Evolutionary conservation across 2,329 filamentous ascomycete genomes (phyloP), one percentile per base, ranked within the genome.

Genomic region (Epicoccum nigrum): DNA sequence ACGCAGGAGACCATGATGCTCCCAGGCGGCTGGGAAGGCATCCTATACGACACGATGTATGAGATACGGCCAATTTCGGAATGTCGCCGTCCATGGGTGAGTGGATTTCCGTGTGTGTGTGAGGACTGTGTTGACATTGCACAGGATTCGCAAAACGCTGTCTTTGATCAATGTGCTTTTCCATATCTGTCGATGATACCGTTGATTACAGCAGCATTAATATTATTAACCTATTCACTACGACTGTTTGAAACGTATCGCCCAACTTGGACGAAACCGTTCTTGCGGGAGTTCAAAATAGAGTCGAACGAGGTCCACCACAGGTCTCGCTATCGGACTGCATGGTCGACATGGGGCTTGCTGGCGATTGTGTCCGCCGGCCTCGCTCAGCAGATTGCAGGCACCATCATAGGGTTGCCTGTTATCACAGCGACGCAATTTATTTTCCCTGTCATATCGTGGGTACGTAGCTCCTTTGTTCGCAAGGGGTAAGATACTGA

Each of bases 261-360:
- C 33, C 78, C 83, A 27, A 67, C 60, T 69, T 85, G 83, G 82
- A 76, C 75, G 16, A 72, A 63, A 39, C 73, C 80, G 4, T 85
- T 86, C 53, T 68, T 85, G 9, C 51, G 55, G 35, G 70, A 73
- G 54, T 46, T 55, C 9, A 66, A 68, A 43, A 59, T 64, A 30
- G 59, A 49, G 17, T 37, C 56, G 69, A 40, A 70, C 64, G 45
- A 69, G 60, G 40, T 75, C 68, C 53, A 63, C 59, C 23, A 56
- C 64, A 19, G 64, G 49, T 51, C 65, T 56, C 32, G 57, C 63
- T 32, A 53, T 59, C 66, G 66, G 54, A 55, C 76, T 13, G 50
- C 58, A 33, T 56, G 45, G 35, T 58, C 59, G 11, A 69, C 65
- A 12, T 65, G 62, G 40, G 58, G 46, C 16, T 51, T 73, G 5